These are phyloP conservation scores for Cryptococcus sp. DNA, from an alignment of 1,284 basidiomycete species.

Conservation along the genomic window DNA sequence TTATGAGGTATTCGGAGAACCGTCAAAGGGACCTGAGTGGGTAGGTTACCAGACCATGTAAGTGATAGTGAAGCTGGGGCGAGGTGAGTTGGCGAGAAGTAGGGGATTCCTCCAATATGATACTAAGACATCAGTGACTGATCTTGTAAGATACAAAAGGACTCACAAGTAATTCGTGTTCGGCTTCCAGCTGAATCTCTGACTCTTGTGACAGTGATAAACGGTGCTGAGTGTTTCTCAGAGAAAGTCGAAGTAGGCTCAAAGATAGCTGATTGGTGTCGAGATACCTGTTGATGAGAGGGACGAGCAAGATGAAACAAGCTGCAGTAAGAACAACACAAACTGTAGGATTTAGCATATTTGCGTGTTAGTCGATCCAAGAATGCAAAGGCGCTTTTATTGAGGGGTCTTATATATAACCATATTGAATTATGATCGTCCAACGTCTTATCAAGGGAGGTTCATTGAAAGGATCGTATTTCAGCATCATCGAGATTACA, in stretches of 20 bases:
- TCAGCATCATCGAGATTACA: too few relatives aligned
- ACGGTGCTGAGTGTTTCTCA: neutral
- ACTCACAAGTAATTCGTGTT: neutral
- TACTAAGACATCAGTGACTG: neutral
- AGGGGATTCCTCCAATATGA: neutral
- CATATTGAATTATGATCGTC: too few relatives aligned
- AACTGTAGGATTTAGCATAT: neutral
- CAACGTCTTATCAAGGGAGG: too few relatives aligned
- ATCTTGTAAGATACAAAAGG: neutral
- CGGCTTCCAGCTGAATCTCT: neutral
- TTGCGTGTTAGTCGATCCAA: too few relatives aligned
- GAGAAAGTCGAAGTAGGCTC: neutral
- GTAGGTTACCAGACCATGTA: neutral
- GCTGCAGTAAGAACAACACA: neutral
- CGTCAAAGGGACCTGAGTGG: neutral
- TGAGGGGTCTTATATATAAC: too few relatives aligned
- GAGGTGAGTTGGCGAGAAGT: neutral
- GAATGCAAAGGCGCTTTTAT: too few relatives aligned
- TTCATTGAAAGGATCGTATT: too few relatives aligned
- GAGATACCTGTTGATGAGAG: neutral
- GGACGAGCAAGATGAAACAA: neutral
- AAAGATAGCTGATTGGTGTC: neutral
- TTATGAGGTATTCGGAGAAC: neutral
- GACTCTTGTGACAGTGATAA: neutral
- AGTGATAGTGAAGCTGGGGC: neutral